These are phyloP conservation scores for Claviceps fusiformis DNA, from an alignment of 2,329 filamentous ascomycete species.

Conservation along the genomic window DNA sequence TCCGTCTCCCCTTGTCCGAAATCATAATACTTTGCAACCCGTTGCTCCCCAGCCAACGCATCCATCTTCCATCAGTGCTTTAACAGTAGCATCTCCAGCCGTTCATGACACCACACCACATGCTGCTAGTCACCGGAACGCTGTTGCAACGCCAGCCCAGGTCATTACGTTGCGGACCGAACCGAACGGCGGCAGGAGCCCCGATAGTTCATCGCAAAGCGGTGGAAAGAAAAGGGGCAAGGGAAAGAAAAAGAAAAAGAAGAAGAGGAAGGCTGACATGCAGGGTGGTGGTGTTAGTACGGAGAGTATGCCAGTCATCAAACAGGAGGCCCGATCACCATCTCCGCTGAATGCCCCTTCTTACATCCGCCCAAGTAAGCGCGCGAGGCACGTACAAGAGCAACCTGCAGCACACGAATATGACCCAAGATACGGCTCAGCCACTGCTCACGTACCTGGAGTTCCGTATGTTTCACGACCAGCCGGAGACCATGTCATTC, in stretches of 20 bases:
- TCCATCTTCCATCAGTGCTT: constrained; percentile 41
- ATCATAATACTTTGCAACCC: constrained; percentile 61
- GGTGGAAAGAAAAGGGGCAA: constrained; percentile 35
- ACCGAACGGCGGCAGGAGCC: constrained; percentile 35
- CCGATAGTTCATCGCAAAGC: constrained; percentile 46
- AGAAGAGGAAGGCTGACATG: constrained; percentile 38
- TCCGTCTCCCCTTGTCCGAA: constrained; percentile 52
- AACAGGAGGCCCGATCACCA: constrained; percentile 50
- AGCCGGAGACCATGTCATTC: constrained; percentile 17
- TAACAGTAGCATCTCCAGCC: constrained; percentile 2
- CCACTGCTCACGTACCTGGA: constrained; percentile 21
- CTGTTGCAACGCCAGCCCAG: constrained; percentile 31
- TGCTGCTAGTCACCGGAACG: not conserved
- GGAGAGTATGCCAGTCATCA: constrained; percentile 42
- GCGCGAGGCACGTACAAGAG: constrained; percentile 34
- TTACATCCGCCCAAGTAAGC: constrained; percentile 42
- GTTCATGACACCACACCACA: not conserved
- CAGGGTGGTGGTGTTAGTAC: constrained; percentile 30
- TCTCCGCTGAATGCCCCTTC: constrained; percentile 42
- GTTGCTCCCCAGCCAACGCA: constrained; percentile 65
- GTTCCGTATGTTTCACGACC: constrained; percentile 19
- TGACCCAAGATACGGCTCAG: constrained; percentile 30
- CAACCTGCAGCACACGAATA: constrained; percentile 19
- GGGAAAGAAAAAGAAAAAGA: constrained; percentile 27
- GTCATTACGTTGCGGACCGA: constrained; percentile 43